Conservation (phyloP, 2,329 filamentous ascomycete species). For the Elsinoe arachidis region DNA sequence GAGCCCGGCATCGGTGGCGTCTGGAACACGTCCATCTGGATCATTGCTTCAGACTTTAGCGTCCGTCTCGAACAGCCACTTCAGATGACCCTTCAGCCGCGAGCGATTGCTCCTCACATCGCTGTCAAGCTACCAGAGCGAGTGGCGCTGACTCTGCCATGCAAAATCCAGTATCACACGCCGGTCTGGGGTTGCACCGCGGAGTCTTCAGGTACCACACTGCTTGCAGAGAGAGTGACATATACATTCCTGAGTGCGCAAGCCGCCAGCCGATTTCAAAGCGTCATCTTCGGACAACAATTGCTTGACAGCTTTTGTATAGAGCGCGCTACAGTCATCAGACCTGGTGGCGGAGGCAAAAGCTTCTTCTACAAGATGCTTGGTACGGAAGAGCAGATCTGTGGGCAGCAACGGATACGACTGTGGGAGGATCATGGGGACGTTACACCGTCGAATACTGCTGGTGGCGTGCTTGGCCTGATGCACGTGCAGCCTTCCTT, state of each 20-base stretch:
- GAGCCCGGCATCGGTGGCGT: slow-evolving; percentile 28
- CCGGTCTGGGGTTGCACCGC: slow-evolving; percentile 28
- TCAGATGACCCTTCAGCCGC: slow-evolving; percentile 19
- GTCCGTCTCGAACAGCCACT: slow-evolving; percentile 37
- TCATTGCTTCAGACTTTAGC: slow-evolving; percentile 34
- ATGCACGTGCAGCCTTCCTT: slow-evolving; percentile 39
- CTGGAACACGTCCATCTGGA: slow-evolving; percentile 38
- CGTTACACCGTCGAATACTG: slow-evolving; percentile 23
- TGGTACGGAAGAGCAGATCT: slow-evolving; percentile 37
- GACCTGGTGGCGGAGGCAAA: slow-evolving; percentile 33
- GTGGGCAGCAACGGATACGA: slow-evolving; percentile 39
- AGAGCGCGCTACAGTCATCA: slow-evolving; percentile 36
- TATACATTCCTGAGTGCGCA: slow-evolving; percentile 31
- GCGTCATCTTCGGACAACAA: slow-evolving; percentile 37
- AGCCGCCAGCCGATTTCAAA: slow-evolving; percentile 36
- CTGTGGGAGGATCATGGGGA: slow-evolving; percentile 38
- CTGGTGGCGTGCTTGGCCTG: slow-evolving; percentile 35
- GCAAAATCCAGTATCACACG: slow-evolving; percentile 34
- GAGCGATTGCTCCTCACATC: neutral
- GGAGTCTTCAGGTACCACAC: slow-evolving; percentile 30
- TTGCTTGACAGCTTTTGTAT: slow-evolving; percentile 37
- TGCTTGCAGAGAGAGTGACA: slow-evolving; percentile 35
- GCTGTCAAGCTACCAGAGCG: slow-evolving; percentile 27
- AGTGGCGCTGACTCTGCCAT: slow-evolving; percentile 32
- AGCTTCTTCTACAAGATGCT: slow-evolving; percentile 28